Conservation (phyloP, 768 basidiomycete species). For the Podaxis pistillaris region DNA sequence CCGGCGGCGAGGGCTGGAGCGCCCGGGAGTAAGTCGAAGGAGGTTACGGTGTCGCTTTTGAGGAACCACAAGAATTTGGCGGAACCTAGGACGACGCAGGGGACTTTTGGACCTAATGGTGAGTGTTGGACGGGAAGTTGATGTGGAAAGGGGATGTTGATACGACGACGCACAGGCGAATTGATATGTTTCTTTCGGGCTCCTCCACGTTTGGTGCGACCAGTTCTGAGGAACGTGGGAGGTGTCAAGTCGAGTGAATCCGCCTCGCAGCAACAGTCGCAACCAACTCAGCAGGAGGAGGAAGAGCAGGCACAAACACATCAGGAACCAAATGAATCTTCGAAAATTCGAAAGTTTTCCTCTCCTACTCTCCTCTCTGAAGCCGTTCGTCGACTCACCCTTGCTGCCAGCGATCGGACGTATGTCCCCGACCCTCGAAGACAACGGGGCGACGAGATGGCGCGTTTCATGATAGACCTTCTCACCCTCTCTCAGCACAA, state of each 20-base stretch:
- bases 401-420: constrained; percentile 59
- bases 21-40: constrained; percentile 38
- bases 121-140: constrained; percentile 16
- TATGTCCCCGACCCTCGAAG: constrained; percentile 36
- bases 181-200: constrained; percentile 84
- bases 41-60: constrained; percentile 51
- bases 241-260: constrained; percentile 32
- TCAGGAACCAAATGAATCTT: constrained; percentile 16
- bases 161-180: constrained; percentile 52
- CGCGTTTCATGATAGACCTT: constrained; percentile 78
- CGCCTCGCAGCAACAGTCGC: constrained; percentile 18
- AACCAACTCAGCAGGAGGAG: constrained; percentile 4
- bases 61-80: constrained; percentile 75
- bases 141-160: not conserved
- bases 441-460: constrained; percentile 45
- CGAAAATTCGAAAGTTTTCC: constrained; percentile 42
- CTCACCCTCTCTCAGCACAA: constrained; percentile 57
- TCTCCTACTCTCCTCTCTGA: constrained; percentile 72
- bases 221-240: constrained; percentile 47
- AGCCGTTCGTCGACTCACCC: constrained; percentile 62
- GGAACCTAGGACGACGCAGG: constrained; percentile 84
- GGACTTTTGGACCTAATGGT: constrained; percentile 89
- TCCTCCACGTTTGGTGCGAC: constrained; percentile 69
- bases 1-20: constrained; percentile 4
- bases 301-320: constrained; percentile 4